These are phyloP conservation scores for Epithemia pelagica DNA, from an alignment of 108 stramenopile species.

Conservation along the genomic window DNA sequence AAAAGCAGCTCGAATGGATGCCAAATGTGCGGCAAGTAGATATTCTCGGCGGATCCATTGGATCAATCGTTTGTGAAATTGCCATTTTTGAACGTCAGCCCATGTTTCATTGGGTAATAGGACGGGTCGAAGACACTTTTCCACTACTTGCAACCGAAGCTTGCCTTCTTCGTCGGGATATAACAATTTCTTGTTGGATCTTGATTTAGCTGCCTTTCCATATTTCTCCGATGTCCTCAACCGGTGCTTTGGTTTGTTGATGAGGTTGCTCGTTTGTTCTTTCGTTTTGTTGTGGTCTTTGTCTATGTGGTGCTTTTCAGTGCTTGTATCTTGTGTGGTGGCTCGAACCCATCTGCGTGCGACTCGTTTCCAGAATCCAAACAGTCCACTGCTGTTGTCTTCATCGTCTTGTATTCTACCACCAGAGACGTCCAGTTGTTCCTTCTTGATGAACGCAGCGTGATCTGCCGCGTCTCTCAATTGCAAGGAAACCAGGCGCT, in stretches of 20 bases:
- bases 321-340: not conserved
- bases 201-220: not conserved
- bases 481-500: conserved; percentile 19
- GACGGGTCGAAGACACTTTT: conserved; percentile 51
- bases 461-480: conserved; percentile 9
- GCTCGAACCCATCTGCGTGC: not conserved
- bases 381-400: too few species aligned
- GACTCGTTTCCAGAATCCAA: not conserved
- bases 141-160: conserved; percentile 35
- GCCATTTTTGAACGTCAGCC: conserved; percentile 38
- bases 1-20: conserved; percentile 35
- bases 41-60: conserved; percentile 69
- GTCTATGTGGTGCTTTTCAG: not conserved
- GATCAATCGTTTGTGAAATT: conserved; percentile 43
- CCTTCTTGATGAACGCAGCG: not conserved
- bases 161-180: conserved; percentile 6
- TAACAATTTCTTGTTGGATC: not conserved
- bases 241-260: too few species aligned
- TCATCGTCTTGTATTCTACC: too few species aligned
- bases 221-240: not conserved
- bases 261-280: not conserved
- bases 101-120: conserved; percentile 46
- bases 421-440: not conserved
- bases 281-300: not conserved
- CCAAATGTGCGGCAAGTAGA: conserved; percentile 58